Evolutionary conservation across 805 yeast species (phyloP), one percentile per base, ranked within the genome.

Genomic region (Torulaspora indica): DNA sequence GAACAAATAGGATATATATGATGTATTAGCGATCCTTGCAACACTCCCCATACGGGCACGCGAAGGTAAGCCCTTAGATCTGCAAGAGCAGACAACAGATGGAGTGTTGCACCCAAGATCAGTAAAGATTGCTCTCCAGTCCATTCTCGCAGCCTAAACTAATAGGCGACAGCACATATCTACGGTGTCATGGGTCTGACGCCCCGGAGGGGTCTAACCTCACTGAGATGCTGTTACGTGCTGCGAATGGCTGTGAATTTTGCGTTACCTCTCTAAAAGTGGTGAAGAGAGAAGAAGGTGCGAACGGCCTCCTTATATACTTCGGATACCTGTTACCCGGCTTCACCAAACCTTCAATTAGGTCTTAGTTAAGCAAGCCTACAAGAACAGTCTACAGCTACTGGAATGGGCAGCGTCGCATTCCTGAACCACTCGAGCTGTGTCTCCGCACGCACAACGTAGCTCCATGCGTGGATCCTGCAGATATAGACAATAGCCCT

Each of bases 71-170:
- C 79, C 82, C 81, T 78, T 77, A 76, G 79, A 66, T 64, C 65
- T 68, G 71, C 57, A 61, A 61, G 67, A 68, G 60, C 57, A 61
- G 66, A 63, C 67, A 65, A 77, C 70, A 53, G 70, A 77, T 76
- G 82, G 72, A 70, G 66, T 71, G 77, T 79, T 76, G 85, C 85
- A 79, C 85, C 85, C 85, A 74, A 79, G 85, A 79, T 72, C 77
- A 67, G 69, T 76, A 61, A 64, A 57, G 66, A 30, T 55, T 74
- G 48, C 54, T 79, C 83, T 79, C 78, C 84, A 77, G 82, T 71
- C 75, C 81, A 74, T 64, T 69, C 68, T 54, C 56, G 36, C 42
- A 38, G 39, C 34, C 40, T 38, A 44, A 41, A 33, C 25, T 12
- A 57, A 53, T 41, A 39, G 44, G 46, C 32, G 41, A 43, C 65